Evolutionary conservation across 441 rosid species (phyloP), one percentile per base, ranked within the genome.

Genomic region (Capsella rubella): DNA sequence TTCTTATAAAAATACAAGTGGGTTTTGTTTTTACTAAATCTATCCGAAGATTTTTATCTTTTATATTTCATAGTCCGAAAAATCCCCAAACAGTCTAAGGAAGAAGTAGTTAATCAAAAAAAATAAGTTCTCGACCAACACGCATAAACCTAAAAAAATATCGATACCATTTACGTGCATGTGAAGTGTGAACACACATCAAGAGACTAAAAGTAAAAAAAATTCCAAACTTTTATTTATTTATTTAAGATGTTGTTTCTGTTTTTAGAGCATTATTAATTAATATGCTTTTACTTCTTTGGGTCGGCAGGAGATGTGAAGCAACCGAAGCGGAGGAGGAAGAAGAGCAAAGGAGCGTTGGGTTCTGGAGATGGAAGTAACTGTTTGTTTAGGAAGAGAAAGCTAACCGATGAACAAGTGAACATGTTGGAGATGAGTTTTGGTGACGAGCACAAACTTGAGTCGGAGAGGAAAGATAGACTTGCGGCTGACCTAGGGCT

Each of bases 381-480:
- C 37, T 7, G 71, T 58, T 15, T 72, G 43, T 62, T 72, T 16
- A 93, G 88, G 87, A 94, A 94, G 79, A 80, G 94, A 68, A 63
- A 96, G 27, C 71, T 94, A 35, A 88, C 86, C 54, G 86, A 83
- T 13, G 94, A 87, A 68, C 99, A 95, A 79, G 97, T 95, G n/a
- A 92, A 88, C 80, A 91, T 95, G 64, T 82, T 95, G 77, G 97
- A 95, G 90, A 92, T 89, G 77, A 92, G 89, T 78, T 95, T 95
- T 71, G 99, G 81, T 88, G 89, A 0, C 5, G 99, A 95, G 70
- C 91, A 95, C 84, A 95, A 95, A 80, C 97, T 95, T 55, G 97
- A 95, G 60, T 96, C 97, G 0, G 96, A 95, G 77, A 88, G 97
- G 69, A 95, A 95, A 74, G 86, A 84, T 32, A 92, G 84, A 78